Evolutionary conservation across 2,329 filamentous ascomycete species (phyloP).

Genomic region (Curvularia hawaiiensis): DNA sequence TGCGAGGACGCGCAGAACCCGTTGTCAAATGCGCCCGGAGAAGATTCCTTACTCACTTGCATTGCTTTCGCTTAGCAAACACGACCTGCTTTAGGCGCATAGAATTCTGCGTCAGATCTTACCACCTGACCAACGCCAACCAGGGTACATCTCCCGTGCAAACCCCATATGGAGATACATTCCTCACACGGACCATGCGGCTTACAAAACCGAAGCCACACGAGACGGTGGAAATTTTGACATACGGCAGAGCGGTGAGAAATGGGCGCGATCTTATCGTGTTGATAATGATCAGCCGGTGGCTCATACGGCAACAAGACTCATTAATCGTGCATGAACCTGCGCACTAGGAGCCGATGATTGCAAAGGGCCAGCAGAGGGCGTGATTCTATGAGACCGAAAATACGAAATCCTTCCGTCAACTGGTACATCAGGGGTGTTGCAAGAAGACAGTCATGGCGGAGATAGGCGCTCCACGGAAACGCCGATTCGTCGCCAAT

Average conservation of each 20-base stretch:
- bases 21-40: slow-evolving; percentile 8
- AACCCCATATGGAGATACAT: slow-evolving; percentile 8
- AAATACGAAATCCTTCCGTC: not conserved
- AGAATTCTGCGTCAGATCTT: slow-evolving; percentile 3
- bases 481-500: not conserved
- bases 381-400: not conserved
- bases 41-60: slow-evolving; percentile 2
- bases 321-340: slow-evolving; percentile 7
- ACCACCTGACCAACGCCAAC: slow-evolving; percentile 8
- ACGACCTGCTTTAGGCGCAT: slow-evolving; percentile 1
- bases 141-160: slow-evolving; percentile 6
- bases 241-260: slow-evolving; percentile 7
- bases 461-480: slow-evolving; percentile 1
- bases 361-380: not conserved
- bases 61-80: slow-evolving; percentile 3
- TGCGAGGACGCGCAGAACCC: not conserved
- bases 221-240: not conserved
- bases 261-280: slow-evolving; percentile 1
- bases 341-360: slow-evolving; percentile 1
- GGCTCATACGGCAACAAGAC: slow-evolving; percentile 5
- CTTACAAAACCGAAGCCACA: slow-evolving; percentile 6
- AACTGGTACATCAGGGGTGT: not conserved
- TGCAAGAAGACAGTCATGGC: not conserved
- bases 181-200: slow-evolving; percentile 6
- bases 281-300: slow-evolving; percentile 8